Evolutionary conservation across 305 asterid genomes (phyloP), one percentile per base, ranked within the genome.

Genomic region (Andrographis paniculata): DNA sequence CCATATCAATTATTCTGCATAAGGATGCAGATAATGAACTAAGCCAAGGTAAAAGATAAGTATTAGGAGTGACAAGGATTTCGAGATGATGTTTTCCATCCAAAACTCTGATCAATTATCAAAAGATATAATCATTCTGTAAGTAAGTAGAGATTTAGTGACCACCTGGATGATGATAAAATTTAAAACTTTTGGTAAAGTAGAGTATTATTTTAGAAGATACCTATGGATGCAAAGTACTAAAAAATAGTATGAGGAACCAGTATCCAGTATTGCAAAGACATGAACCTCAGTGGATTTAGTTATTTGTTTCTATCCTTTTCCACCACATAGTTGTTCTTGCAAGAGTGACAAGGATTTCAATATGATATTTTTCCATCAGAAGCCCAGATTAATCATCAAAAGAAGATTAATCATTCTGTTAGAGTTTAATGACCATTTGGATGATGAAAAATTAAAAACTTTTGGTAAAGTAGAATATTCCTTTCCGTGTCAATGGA

Each of bases 1-100:
- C 39, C 45, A 15, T 21, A 55, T 16, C 28, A 28, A 44, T 14
- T 11, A 37, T 21, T 27, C 45, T 20, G 15, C 14, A 20, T 9
- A 44, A 24, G 38, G 45, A 37, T 50, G 18, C 45, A 48, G 17
- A 15, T 41, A 23, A 39, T 47, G 55, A 38, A 54, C 24, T n/a
- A 47, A 4, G 2, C 45, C 39, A 48, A 18, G 48, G 53, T 41
- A 21, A 42, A 53, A 40, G 53, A 41, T 10, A 35, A 17, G 28
- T 36, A 46, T 40, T 50, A 46, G 47, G 13, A 17, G n/a, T 24
- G 23, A 55, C 19, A 47, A 22, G n/a, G 33, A 42, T 37, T n/a
- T n/a, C 14, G 20, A 48, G 17, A 23, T 21, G 27, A 37, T 31
- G 24, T 48, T n/a, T 31, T 36, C 19, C 31, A 40, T 14, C 14